These are phyloP conservation scores for Chlorella sp. DNA, from an alignment of 139 green algal genomes.

Conservation along the genomic window DNA sequence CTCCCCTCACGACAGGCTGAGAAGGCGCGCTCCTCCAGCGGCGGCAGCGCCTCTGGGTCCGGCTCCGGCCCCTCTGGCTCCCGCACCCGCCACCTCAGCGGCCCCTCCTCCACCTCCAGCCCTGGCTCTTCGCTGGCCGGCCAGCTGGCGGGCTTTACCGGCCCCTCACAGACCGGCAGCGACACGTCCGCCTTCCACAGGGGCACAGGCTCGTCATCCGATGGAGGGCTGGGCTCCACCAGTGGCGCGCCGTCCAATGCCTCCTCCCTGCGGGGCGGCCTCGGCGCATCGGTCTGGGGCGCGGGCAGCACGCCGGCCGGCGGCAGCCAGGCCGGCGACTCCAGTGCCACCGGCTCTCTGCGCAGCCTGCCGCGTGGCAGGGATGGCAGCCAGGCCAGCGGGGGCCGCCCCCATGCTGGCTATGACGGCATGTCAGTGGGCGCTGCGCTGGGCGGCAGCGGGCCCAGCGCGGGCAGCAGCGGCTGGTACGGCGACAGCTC, in stretches of 20 bases:
- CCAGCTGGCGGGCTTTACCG: background rate
- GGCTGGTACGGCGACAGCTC: background rate
- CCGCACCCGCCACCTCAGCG: background rate
- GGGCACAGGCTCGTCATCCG: background rate
- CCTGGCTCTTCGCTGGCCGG: background rate
- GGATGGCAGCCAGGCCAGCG: background rate
- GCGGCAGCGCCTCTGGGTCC: background rate
- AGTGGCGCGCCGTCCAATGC: background rate
- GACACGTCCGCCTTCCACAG: background rate
- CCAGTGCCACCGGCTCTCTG: background rate
- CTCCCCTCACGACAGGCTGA: background rate
- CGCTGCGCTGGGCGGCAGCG: background rate
- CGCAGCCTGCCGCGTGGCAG: background rate
- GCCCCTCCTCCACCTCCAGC: background rate
- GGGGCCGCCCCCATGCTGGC: background rate
- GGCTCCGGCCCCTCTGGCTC: background rate
- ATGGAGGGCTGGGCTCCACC: background rate
- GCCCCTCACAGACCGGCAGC: background rate
- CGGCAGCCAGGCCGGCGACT: background rate
- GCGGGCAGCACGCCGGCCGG: background rate
- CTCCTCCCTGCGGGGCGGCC: background rate
- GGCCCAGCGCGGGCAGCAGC: background rate
- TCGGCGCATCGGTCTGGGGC: background rate
- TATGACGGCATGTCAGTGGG: slow-evolving; percentile 11
- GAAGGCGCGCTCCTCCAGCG: background rate